phyloP scores from a whole-genome alignment of 2,329 filamentous ascomycete species.

The Amauroascus verrucosus region DNA sequence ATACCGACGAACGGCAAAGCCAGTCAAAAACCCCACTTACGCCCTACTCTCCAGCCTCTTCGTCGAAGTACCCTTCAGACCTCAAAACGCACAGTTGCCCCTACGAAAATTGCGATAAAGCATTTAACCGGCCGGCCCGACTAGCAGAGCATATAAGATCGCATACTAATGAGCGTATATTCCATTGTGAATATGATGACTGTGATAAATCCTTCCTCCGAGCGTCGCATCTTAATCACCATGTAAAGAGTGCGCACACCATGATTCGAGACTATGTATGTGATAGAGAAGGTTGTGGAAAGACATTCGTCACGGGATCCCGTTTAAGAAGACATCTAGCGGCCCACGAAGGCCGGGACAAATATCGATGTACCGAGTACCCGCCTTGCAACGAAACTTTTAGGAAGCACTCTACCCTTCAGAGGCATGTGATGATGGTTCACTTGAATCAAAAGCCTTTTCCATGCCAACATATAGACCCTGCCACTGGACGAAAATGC shows the following conservation, averaged over 20 bases:
- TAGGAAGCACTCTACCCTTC: constrained; percentile 75
- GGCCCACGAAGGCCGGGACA: constrained; percentile 67
- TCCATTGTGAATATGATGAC: constrained; percentile 55
- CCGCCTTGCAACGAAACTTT: constrained; percentile 66
- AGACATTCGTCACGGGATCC: constrained; percentile 71
- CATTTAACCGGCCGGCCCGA: constrained; percentile 77
- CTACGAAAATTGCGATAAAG: constrained; percentile 63
- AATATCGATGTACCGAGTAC: constrained; percentile 61
- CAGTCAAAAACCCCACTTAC: constrained; percentile 42
- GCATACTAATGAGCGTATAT: constrained; percentile 76
- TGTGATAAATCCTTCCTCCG: constrained; percentile 81
- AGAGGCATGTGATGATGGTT: constrained; percentile 67
- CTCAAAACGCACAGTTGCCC: constrained; percentile 70
- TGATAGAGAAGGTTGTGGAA: constrained; percentile 60
- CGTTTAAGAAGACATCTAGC: constrained; percentile 65
- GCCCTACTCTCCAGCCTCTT: constrained; percentile 38
- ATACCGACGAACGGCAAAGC: constrained; percentile 22
- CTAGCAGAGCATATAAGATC: constrained; percentile 70
- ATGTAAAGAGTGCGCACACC: constrained; percentile 72
- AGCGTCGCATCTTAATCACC: constrained; percentile 74
- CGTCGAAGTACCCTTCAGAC: constrained; percentile 49
- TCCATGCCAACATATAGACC: constrained; percentile 53
- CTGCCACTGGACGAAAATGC: constrained; percentile 48
- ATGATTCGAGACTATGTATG: constrained; percentile 61
- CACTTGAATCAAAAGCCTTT: constrained; percentile 66